phyloP scores from a whole-genome alignment of 2,329 filamentous ascomycete species.

The Diaporthe eres region DNA sequence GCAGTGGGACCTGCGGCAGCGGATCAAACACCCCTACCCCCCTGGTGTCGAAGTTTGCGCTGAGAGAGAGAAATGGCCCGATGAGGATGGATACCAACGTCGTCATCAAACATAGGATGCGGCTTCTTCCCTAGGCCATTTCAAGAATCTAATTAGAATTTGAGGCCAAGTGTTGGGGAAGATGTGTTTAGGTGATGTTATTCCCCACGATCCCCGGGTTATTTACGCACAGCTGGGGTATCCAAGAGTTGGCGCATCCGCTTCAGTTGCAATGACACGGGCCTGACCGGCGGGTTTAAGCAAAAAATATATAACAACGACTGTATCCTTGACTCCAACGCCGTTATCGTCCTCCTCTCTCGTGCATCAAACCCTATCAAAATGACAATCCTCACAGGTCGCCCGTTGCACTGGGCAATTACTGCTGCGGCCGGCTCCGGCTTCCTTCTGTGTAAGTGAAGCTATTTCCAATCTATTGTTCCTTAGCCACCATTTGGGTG shows the following conservation, averaged over 20 bases:
- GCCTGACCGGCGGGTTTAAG: not conserved
- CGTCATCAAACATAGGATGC: not conserved
- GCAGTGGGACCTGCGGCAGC: conserved; percentile 11
- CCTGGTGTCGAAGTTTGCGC: not conserved
- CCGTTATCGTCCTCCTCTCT: not conserved
- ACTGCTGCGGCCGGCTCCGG: conserved; percentile 53
- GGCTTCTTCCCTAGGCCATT: not conserved
- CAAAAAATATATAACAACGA: conserved; percentile 16
- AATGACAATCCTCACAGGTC: conserved; percentile 49
- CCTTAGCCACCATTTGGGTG: not conserved
- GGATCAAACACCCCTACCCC: conserved; percentile 8
- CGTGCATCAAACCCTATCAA: conserved; percentile 27
- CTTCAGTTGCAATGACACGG: conserved; percentile 25
- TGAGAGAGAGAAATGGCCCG: conserved; percentile 7
- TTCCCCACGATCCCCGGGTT: conserved; percentile 5
- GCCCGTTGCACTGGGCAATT: conserved; percentile 56
- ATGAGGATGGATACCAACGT: conserved; percentile 21
- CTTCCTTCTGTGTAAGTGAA: conserved; percentile 49
- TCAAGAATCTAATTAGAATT: conserved; percentile 18
- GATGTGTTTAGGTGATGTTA: not conserved
- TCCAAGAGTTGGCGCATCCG: conserved; percentile 10
- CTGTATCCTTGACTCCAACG: not conserved
- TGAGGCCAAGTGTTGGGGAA: conserved; percentile 1
- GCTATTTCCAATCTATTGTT: not conserved
- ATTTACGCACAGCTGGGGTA: conserved; percentile 26